Conservation (phyloP, 305 asterid genomes). For the Andrographis paniculata region DNA sequence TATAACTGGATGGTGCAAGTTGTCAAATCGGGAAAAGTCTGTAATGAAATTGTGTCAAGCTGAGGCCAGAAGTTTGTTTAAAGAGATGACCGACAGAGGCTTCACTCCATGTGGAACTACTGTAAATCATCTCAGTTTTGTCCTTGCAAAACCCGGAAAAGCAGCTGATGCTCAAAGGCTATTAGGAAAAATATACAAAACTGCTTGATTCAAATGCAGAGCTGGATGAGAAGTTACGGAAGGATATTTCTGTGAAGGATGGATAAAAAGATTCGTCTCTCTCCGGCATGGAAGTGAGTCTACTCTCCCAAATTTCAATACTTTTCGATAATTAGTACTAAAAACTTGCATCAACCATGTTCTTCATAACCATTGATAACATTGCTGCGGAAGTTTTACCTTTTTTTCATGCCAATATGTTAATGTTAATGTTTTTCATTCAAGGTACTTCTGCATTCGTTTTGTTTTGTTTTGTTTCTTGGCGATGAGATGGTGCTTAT, state of each 20-base stretch:
- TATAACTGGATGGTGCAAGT: conserved; percentile 70
- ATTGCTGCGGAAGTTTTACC: too few species aligned
- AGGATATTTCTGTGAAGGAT: too few species aligned
- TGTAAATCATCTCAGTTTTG: conserved; percentile 42
- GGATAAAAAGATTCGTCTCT: too few species aligned
- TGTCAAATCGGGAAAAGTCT: conserved; percentile 44
- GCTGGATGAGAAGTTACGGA: too few species aligned
- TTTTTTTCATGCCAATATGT: too few species aligned
- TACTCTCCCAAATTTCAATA: conserved; percentile 3
- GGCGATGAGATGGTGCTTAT: too few species aligned
- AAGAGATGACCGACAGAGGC: conserved; percentile 62
- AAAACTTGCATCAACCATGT: too few species aligned
- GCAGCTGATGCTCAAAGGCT: conserved; percentile 55
- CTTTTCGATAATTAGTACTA: not conserved
- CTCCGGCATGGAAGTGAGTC: conserved; percentile 20
- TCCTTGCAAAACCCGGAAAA: conserved; percentile 70
- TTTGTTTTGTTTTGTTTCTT: too few species aligned
- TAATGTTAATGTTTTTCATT: too few species aligned
- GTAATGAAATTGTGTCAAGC: conserved; percentile 37
- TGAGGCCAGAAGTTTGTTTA: conserved; percentile 59
- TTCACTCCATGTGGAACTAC: conserved; percentile 60
- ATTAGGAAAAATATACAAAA: conserved; percentile 43
- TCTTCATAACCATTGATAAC: too few species aligned
- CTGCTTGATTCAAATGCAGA: conserved; percentile 28
- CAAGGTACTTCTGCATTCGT: too few species aligned